Conservation (phyloP, 805 yeast species). For the Wilhelminamyces savonicus region DNA sequence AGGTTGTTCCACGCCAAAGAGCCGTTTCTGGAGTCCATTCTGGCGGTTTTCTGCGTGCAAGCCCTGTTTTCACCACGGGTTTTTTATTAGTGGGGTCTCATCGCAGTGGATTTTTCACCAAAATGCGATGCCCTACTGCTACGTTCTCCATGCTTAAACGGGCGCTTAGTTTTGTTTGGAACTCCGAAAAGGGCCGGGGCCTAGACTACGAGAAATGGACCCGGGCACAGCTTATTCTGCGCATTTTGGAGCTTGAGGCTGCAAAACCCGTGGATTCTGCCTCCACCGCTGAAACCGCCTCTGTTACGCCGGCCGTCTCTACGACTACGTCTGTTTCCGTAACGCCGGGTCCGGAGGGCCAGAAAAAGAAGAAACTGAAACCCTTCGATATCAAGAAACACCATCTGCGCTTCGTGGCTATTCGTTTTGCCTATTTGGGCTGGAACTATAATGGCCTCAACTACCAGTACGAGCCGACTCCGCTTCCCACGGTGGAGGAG, state of each 20-base stretch:
- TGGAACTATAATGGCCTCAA: conserved; percentile 95
- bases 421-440: conserved; percentile 83
- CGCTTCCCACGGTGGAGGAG: conserved; percentile 82
- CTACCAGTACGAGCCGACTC: conserved; percentile 67
- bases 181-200: conserved; percentile 9
- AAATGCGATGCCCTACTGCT: no score
- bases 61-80: no score
- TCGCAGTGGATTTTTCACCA: no score
- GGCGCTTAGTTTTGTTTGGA: conserved; percentile 14
- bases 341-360: neutral
- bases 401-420: conserved; percentile 63
- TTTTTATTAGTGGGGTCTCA: no score
- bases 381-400: conserved; percentile 62
- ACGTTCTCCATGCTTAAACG: conserved; percentile 23
- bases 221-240: conserved; percentile 54
- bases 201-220: conserved; percentile 55
- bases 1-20: conserved; percentile 60
- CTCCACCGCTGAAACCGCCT: neutral
- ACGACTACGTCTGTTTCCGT: neutral
- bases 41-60: no score
- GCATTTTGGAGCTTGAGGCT: conserved; percentile 53
- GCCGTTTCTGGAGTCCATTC: conserved; percentile 20
- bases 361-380: conserved; percentile 25
- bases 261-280: neutral
- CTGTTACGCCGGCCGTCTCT: neutral